These are phyloP conservation scores for Populus alba DNA, from an alignment of 345 rosid genomes.

Conservation along the genomic window DNA sequence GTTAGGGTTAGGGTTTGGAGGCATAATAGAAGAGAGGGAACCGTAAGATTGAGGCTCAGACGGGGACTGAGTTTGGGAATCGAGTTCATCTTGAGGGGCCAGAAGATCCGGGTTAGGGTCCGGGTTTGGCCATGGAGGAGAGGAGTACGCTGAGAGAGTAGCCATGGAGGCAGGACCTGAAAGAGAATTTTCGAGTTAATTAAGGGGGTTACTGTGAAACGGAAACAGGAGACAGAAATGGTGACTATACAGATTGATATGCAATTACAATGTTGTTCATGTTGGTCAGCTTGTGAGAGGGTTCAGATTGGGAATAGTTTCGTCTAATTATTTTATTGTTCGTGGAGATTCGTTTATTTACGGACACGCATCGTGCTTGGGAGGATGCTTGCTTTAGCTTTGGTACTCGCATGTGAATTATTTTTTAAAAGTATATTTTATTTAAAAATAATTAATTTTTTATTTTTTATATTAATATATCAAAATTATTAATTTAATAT, in stretches of 20 bases:
- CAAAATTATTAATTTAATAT: too few relatives aligned
- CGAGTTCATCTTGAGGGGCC: constrained; percentile 13
- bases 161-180: constrained; percentile 47
- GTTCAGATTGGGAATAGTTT: background rate
- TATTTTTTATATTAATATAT: too few relatives aligned
- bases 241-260: background rate
- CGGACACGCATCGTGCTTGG: background rate
- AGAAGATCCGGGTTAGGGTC: constrained; percentile 24
- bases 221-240: background rate
- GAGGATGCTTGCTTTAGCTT: constrained; percentile 4
- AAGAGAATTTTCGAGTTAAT: too few relatives aligned
- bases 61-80: constrained; percentile 27
- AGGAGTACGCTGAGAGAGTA: constrained; percentile 60
- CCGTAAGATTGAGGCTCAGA: constrained; percentile 42
- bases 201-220: background rate
- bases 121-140: constrained; percentile 50
- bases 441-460: too few relatives aligned
- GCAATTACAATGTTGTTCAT: background rate
- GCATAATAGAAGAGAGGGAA: constrained; percentile 44
- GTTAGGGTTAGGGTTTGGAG: constrained; percentile 20
- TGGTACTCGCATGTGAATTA: too few relatives aligned
- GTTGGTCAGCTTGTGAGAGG: too few relatives aligned
- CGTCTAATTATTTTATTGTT: background rate
- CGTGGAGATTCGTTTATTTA: background rate
- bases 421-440: too few relatives aligned